These are phyloP conservation scores for Chrysophaeum taylorii DNA, from an alignment of 352 stramenopile species.

Conservation along the genomic window DNA sequence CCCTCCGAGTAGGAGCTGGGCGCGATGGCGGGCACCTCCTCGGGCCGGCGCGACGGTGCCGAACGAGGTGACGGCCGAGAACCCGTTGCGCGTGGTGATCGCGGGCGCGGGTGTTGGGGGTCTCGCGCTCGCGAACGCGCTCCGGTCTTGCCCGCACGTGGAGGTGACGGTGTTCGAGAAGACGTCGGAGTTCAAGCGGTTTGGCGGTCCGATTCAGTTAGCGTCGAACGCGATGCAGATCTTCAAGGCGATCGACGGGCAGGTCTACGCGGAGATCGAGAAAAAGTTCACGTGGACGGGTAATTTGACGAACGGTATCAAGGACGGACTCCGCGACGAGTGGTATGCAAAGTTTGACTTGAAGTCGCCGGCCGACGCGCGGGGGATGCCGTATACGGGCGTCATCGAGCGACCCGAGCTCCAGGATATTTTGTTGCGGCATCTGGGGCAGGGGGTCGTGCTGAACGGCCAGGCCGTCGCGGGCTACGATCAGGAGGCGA, in stretches of 20 bases:
- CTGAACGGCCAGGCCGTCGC: conserved; percentile 41
- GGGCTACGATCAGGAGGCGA: conserved; percentile 30
- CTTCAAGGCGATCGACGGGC: conserved; percentile 43
- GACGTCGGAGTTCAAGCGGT: conserved; percentile 41
- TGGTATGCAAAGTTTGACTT: conserved; percentile 59
- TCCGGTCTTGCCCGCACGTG: conserved; percentile 29
- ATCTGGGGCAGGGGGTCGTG: conserved; percentile 27
- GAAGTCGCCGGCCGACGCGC: conserved; percentile 32
- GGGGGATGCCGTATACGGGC: conserved; percentile 51
- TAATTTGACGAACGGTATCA: conserved; percentile 53
- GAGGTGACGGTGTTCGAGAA: conserved; percentile 31
- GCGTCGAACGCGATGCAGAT: conserved; percentile 52
- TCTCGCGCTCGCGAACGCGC: conserved; percentile 34
- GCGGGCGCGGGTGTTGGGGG: conserved; percentile 42
- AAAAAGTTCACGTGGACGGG: conserved; percentile 57
- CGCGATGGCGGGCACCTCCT: too few relatives aligned
- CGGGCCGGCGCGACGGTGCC: too few relatives aligned
- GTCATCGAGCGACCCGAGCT: conserved; percentile 59
- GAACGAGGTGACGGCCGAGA: neutral
- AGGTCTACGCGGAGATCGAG: conserved; percentile 46
- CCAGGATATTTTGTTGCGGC: conserved; percentile 47
- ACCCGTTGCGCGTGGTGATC: conserved; percentile 39
- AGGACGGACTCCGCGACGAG: conserved; percentile 51
- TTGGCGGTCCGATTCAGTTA: conserved; percentile 58
- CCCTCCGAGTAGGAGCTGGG: too few relatives aligned